Evolutionary conservation across 1,284 basidiomycete species (phyloP).

Genomic region (Leucoagaricus sp.): DNA sequence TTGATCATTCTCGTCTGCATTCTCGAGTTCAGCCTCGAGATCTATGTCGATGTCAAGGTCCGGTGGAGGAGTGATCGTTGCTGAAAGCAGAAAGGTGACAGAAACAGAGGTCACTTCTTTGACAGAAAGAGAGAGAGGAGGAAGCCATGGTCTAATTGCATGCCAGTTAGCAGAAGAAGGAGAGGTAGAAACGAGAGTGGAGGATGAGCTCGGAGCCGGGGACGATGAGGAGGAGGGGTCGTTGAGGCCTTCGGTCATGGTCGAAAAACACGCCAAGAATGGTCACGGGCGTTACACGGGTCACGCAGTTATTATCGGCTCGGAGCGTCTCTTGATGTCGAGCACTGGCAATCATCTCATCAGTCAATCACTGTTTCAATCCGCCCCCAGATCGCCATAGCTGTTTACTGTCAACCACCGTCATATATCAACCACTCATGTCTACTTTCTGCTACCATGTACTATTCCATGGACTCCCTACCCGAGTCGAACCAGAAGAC

Average conservation of each 20-base stretch:
- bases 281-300: constrained; percentile 3
- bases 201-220: constrained; percentile 9
- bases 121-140: constrained; percentile 65
- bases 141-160: constrained; percentile 73
- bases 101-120: constrained; percentile 82
- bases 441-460: too few relatives aligned
- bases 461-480: not conserved
- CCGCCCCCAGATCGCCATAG: too few relatives aligned
- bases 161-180: constrained; percentile 54
- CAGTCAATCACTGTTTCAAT: too few relatives aligned
- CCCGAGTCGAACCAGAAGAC: not conserved
- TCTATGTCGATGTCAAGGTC: constrained; percentile 43
- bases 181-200: constrained; percentile 11
- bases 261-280: not conserved
- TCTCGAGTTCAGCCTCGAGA: constrained; percentile 41
- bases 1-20: constrained; percentile 28
- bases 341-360: too few relatives aligned
- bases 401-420: too few relatives aligned
- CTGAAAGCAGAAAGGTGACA: constrained; percentile 74
- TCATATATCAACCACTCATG: too few relatives aligned
- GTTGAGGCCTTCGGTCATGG: constrained; percentile 9
- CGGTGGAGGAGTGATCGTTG: constrained; percentile 42
- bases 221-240: constrained; percentile 9
- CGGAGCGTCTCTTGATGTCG: too few relatives aligned
- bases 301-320: not conserved